Evolutionary conservation across 192 early-diverging fungal genomes (phyloP).

Genomic region (Dissophora globulifera): DNA sequence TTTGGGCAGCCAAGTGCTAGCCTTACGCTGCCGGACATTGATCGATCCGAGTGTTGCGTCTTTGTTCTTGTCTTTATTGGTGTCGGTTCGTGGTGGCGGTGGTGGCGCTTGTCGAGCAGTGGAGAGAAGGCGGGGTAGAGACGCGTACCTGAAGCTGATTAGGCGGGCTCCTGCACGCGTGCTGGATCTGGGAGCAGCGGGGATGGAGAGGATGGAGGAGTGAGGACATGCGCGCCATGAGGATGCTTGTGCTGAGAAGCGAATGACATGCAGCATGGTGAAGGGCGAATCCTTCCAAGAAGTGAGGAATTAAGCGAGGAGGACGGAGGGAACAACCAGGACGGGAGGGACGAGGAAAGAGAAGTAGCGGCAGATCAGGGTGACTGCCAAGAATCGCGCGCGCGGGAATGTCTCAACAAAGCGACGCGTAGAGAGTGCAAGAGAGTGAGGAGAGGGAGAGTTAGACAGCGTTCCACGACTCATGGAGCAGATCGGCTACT

Average conservation of each 20-base stretch:
- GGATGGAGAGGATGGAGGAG: background rate
- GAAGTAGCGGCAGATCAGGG: too few relatives aligned
- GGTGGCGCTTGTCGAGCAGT: background rate
- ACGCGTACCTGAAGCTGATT: too few relatives aligned
- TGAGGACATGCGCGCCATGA: background rate
- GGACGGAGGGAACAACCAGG: too few relatives aligned
- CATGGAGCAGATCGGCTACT: too few relatives aligned
- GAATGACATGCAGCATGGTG: constrained; percentile 4
- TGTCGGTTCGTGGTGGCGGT: background rate
- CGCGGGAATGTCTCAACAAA: too few relatives aligned
- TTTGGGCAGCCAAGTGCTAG: constrained; percentile 28
- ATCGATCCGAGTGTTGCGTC: background rate
- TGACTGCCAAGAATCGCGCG: too few relatives aligned
- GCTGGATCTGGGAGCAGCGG: too few relatives aligned
- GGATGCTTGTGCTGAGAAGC: constrained; percentile 5
- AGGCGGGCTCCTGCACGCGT: too few relatives aligned
- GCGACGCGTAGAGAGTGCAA: too few relatives aligned
- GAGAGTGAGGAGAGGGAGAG: too few relatives aligned
- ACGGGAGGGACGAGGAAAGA: too few relatives aligned
- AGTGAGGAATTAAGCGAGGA: background rate
- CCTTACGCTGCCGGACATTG: constrained; percentile 19
- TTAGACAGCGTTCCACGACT: too few relatives aligned
- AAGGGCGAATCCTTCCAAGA: background rate
- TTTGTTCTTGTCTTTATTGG: background rate
- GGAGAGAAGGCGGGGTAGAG: background rate